Evolutionary conservation across 768 basidiomycete genomes (phyloP), one percentile per base, ranked within the genome.

Genomic region (Omphalotus guepiniiformis): DNA sequence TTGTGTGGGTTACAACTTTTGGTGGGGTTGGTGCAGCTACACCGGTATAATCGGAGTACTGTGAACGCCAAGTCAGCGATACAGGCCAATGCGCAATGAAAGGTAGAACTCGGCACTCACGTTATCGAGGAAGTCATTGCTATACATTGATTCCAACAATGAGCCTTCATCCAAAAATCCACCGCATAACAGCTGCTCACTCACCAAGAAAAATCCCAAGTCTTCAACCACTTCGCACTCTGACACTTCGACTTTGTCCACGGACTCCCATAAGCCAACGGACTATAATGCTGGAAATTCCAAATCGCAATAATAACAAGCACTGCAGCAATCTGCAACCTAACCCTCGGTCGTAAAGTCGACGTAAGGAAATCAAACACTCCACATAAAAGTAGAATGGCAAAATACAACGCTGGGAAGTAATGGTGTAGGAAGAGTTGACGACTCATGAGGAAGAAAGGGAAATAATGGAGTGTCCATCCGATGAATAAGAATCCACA

Each of bases 371-470:
- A 76, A 65, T 99, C 96, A 57, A 98, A 97, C 2, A 86, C 74
- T 3, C 72, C 73, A 44, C 85, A 85, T 22, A 76, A 75, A 19
- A 92, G 71, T 11, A 99, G 78, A 55, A 92, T 81, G n/a, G 87
- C 83, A 55, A 89, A 94, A 61, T 93, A 95, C n/a, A 99, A 73
- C 0, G 94, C 93, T 0, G 95, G 96, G 69, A 98, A 87, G 64
- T 98, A 98, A 69, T 98, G 96, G 62, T 98, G 95, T 19, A 99
- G 68, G 79, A 99, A 99, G 38, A 98, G 83, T 60, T 99, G 96
- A 18, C 96, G 92, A 35, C 78, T 71, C 95, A 98, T 98, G 55
- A 98, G 72, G 80, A 83, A 98, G 80, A 99, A 99, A 12, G 96
- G 96, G 61, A 90, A 75, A 68, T 96, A 98, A 70, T 98, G 96